Percentiles rank a stretch among this genome's conserved stretches.
These are phyloP conservation scores for Podaxis sp. DNA, from an alignment of 768 basidiomycete species.

Conservation along the genomic window DNA sequence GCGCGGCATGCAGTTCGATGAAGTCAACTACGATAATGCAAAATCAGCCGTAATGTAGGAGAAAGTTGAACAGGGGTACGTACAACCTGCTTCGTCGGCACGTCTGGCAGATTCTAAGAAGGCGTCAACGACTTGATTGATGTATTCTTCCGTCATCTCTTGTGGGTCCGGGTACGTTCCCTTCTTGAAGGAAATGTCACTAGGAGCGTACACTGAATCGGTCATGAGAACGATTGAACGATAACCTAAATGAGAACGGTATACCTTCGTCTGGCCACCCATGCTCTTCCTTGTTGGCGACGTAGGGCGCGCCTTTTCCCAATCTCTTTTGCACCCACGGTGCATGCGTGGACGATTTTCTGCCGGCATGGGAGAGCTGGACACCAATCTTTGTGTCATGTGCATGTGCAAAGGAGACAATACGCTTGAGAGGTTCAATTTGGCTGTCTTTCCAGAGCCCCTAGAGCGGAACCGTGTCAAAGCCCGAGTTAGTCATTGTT, in stretches of 20 bases:
- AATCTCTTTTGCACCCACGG: conserved; percentile 58
- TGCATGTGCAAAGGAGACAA: conserved; percentile 72
- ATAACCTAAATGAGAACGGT: background rate
- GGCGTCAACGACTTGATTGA: conserved; percentile 58
- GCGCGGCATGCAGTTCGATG: conserved; percentile 72
- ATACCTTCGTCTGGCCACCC: conserved; percentile 73
- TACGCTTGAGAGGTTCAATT: conserved; percentile 64
- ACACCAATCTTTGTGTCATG: conserved; percentile 74
- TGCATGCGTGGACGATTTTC: conserved; percentile 68
- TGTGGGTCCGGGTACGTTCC: conserved; percentile 54
- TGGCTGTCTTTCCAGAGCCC: conserved; percentile 80
- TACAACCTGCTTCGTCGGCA: conserved; percentile 62
- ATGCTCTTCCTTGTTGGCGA: conserved; percentile 46
- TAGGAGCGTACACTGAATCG: conserved; percentile 61
- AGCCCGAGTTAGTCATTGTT: background rate
- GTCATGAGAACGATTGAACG: background rate
- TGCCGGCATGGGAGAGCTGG: conserved; percentile 74
- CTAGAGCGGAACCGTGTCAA: conserved; percentile 24
- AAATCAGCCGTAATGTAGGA: background rate
- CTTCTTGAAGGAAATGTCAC: conserved; percentile 50
- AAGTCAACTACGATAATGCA: conserved; percentile 50
- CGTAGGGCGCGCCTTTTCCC: conserved; percentile 30
- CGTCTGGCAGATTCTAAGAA: conserved; percentile 56
- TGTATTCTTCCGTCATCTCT: conserved; percentile 52
- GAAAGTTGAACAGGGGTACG: conserved; percentile 19